Percentiles rank a stretch among this genome's conserved stretches.
These are phyloP conservation scores for Sicyos edulis DNA, from an alignment of 306 rosid genomes.

Conservation along the genomic window DNA sequence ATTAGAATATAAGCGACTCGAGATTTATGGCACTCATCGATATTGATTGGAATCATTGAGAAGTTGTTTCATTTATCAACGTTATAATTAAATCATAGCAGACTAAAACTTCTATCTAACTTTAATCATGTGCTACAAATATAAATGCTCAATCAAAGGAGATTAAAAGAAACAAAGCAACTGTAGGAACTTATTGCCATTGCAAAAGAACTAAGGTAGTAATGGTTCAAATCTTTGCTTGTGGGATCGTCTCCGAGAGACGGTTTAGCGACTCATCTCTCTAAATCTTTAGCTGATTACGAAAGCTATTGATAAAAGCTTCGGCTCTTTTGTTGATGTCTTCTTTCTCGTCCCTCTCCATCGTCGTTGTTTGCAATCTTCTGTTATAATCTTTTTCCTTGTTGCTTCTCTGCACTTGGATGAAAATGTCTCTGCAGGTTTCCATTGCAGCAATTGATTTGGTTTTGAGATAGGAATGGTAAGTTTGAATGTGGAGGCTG, in stretches of 20 bases:
- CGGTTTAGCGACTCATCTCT: background rate
- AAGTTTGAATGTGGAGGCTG: background rate
- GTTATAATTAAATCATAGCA: too few relatives aligned
- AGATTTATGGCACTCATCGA: background rate
- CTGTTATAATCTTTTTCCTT: constrained; percentile 20
- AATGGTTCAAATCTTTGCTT: constrained; percentile 31
- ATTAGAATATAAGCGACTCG: constrained; percentile 15
- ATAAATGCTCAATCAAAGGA: background rate
- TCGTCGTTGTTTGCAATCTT: background rate
- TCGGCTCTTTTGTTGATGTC: constrained; percentile 49
- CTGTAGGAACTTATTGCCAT: constrained; percentile 3
- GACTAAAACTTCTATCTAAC: too few relatives aligned
- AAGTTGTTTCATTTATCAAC: background rate
- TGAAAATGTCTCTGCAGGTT: constrained; percentile 26
- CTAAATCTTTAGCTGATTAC: constrained; percentile 35
- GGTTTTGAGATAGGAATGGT: background rate
- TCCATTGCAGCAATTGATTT: constrained; percentile 37
- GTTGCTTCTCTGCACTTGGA: constrained; percentile 20
- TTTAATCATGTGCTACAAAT: too few relatives aligned
- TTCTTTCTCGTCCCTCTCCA: constrained; percentile 21
- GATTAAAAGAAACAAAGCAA: constrained; percentile 3
- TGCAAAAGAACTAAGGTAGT: background rate
- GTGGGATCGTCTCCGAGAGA: constrained; percentile 34
- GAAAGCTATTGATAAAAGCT: constrained; percentile 54
- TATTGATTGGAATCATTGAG: background rate